Evolutionary conservation across 23 red algal genomes (phyloP), one percentile per base, ranked within the genome.

Genomic region (Pyropia haitanensis): DNA sequence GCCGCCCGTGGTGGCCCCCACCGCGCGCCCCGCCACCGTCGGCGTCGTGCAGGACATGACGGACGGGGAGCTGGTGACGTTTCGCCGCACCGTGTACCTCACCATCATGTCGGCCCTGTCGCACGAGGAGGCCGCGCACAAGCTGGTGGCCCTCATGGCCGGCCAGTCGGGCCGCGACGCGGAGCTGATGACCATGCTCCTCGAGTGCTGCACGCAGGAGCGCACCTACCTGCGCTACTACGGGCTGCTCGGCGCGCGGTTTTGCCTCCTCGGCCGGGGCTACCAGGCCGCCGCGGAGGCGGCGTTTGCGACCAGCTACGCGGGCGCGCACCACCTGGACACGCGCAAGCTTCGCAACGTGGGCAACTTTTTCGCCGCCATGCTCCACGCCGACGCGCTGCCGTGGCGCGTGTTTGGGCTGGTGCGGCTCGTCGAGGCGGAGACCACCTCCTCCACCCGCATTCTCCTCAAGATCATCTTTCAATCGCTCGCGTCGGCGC

Each of bases 71-170:
- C 63, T 83, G 16, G 57, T 76, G 24, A 63, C 70, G n/a, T 95
- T 95, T 62, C 90, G 90, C n/a, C 80, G 81, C 44, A 95, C 67
- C 17, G 82, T 95, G 17, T 95, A 95, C 48, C 61, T 95, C 16
- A 81, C 64, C 5, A 71, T 88, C 58, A 95, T 71, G 59, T 82
- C 90, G 14, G 77, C 75, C 29, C 28, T 95, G 17, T 81, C 80
- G 5, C 61, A 63, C 54, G 90, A 95, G 55, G 90, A 95, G 61
- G 78, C 61, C 14, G 90, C 90, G 18, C 90, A 95, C 68, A 88
- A 86, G 57, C 24, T 95, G 46, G 56, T 87, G 29, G 29, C 64
- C 27, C 72, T 95, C 31, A 95, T 95, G 80, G 59, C 64, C 14
- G 57, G 53, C 1, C 58, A 95, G 32, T 51, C 56, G 18, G 71